Evolutionary conservation across 2,329 filamentous ascomycete genomes (phyloP).

Genomic region (Neurospora crassa): DNA sequence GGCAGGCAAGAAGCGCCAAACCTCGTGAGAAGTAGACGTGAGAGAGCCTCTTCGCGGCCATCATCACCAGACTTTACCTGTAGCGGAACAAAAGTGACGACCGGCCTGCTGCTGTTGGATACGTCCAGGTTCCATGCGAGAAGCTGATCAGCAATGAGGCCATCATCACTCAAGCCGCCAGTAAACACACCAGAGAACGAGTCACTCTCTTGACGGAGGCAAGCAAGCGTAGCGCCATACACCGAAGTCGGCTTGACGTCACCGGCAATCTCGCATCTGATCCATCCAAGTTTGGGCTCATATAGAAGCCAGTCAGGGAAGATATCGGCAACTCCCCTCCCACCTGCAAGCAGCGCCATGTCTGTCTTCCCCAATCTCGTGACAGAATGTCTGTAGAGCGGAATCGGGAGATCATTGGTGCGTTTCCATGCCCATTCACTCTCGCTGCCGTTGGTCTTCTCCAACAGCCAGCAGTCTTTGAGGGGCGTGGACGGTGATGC

Average conservation of each 20-base stretch:
- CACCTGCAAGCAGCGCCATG: conserved; percentile 51
- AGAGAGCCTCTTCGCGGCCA: background rate
- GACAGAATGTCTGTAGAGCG: conserved; percentile 67
- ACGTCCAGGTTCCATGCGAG: conserved; percentile 53
- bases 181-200: conserved; percentile 51
- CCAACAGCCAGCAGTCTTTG: conserved; percentile 67
- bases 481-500: conserved; percentile 62
- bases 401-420: conserved; percentile 55
- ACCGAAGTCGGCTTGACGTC: conserved; percentile 25
- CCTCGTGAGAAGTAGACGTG: conserved; percentile 21
- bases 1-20: conserved; percentile 34
- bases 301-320: conserved; percentile 47
- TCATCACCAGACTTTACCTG: background rate
- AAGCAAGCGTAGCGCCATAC: conserved; percentile 35
- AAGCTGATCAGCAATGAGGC: conserved; percentile 50
- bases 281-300: conserved; percentile 37
- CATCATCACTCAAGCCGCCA: conserved; percentile 62
- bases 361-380: conserved; percentile 39
- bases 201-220: conserved; percentile 7
- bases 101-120: conserved; percentile 22
- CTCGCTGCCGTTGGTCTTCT: conserved; percentile 27
- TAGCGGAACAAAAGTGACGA: conserved; percentile 18
- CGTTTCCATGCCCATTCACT: conserved; percentile 46
- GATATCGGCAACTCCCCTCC: conserved; percentile 41
- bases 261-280: conserved; percentile 29